Evolutionary conservation across 2,329 filamentous ascomycete species (phyloP).

Genomic region (Colletotrichum cuscutae): DNA sequence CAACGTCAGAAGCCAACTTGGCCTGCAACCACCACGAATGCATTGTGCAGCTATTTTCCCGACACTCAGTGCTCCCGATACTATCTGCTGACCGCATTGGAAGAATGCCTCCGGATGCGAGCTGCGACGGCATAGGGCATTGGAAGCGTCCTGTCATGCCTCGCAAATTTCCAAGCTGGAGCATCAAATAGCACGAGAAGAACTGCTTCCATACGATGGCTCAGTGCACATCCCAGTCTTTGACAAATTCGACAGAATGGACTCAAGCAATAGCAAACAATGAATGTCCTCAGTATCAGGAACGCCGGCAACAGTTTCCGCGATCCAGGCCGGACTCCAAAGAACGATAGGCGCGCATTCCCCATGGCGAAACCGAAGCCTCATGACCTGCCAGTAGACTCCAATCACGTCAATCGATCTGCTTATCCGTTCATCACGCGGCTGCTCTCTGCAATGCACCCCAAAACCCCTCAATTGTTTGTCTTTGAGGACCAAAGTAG

Average conservation of each 20-base stretch:
- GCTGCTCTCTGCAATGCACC: not conserved
- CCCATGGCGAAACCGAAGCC: slow-evolving; percentile 13
- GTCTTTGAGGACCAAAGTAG: not conserved
- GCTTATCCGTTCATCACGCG: slow-evolving; percentile 6
- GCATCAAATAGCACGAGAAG: not conserved
- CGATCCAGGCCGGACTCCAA: not conserved
- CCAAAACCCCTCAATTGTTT: slow-evolving; percentile 6
- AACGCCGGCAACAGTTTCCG: not conserved
- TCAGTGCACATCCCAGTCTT: not conserved
- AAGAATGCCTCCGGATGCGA: not conserved
- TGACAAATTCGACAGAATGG: not conserved
- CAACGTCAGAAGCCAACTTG: slow-evolving; percentile 9
- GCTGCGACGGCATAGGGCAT: not conserved
- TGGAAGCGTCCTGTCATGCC: not conserved
- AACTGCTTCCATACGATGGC: not conserved
- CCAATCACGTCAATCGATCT: slow-evolving; percentile 3
- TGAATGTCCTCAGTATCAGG: slow-evolving; percentile 6
- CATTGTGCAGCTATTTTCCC: slow-evolving; percentile 3
- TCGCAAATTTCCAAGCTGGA: not conserved
- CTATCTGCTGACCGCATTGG: not conserved
- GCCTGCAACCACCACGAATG: not conserved
- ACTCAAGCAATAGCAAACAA: slow-evolving; percentile 1
- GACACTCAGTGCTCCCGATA: not conserved
- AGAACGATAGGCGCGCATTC: not conserved
- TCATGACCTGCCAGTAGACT: slow-evolving; percentile 15